phyloP scores from a whole-genome alignment of 73 alveolate species.

The Tetrahymena thermophila region DNA sequence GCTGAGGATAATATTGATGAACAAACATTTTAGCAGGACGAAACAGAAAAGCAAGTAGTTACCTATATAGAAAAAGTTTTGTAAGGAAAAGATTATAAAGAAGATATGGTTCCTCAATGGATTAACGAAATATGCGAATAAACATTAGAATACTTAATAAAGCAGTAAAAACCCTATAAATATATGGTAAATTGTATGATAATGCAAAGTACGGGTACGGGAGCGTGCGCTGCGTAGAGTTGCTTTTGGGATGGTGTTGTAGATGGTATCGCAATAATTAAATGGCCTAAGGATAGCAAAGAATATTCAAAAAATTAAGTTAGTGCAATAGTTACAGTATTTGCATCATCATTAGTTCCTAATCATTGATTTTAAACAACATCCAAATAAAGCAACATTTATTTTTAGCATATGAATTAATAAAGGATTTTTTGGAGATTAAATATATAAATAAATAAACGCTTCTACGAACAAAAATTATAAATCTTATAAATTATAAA shows the following conservation, averaged over 20 bases:
- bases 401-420: neutral
- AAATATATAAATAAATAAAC: neutral
- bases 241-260: slow-evolving; percentile 1
- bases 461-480: neutral
- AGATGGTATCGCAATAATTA: neutral
- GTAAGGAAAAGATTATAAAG: neutral
- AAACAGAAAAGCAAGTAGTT: slow-evolving; percentile 1
- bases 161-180: neutral
- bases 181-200: neutral
- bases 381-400: too few relatives aligned
- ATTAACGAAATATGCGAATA: neutral
- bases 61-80: neutral
- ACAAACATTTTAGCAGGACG: neutral
- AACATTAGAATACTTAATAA: neutral
- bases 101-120: neutral
- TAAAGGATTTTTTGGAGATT: neutral
- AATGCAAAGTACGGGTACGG: neutral
- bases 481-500: neutral
- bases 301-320: neutral
- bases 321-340: neutral
- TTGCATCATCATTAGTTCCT: neutral
- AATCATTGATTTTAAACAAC: neutral
- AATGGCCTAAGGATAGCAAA: neutral
- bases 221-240: slow-evolving; percentile 1
- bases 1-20: neutral